phyloP scores from a whole-genome alignment of 176 grass and related monocot genomes.

The Phoenix roebelenii region DNA sequence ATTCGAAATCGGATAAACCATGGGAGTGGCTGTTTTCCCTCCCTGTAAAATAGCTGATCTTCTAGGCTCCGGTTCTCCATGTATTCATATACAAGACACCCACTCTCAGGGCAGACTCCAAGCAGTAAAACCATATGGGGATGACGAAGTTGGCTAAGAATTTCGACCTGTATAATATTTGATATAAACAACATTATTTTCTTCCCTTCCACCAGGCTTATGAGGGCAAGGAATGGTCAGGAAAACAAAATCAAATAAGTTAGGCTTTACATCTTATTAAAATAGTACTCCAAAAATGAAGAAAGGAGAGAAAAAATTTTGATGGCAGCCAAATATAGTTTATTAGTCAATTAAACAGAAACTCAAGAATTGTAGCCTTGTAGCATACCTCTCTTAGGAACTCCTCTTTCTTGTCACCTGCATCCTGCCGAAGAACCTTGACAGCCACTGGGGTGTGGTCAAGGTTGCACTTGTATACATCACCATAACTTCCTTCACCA shows the following conservation, averaged over 20 bases:
- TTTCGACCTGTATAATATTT: slow-evolving; percentile 43
- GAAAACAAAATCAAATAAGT: too few relatives aligned
- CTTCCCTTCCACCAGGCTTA: too few relatives aligned
- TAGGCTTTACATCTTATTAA: too few relatives aligned
- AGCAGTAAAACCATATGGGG: slow-evolving; percentile 68
- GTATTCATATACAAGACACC: slow-evolving; percentile 78
- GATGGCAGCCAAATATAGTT: too few relatives aligned
- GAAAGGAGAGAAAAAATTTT: too few relatives aligned
- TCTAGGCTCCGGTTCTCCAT: slow-evolving; percentile 88
- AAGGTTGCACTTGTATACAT: slow-evolving; percentile 89
- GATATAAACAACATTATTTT: too few relatives aligned
- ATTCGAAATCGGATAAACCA: slow-evolving; percentile 70
- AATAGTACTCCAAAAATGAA: too few relatives aligned
- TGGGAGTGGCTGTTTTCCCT: slow-evolving; percentile 40
- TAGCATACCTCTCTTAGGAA: slow-evolving; percentile 76
- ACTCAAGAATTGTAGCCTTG: too few relatives aligned
- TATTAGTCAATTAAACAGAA: too few relatives aligned
- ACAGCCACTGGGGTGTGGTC: slow-evolving; percentile 89
- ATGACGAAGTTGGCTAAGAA: slow-evolving; percentile 76
- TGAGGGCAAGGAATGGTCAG: too few relatives aligned
- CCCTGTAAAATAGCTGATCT: slow-evolving; percentile 44
- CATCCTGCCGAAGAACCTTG: slow-evolving; percentile 83
- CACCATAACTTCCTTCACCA: slow-evolving; percentile 81
- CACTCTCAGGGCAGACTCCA: slow-evolving; percentile 73
- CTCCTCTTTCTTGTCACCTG: slow-evolving; percentile 54